Evolutionary conservation across 176 grass and related monocot species (phyloP), one percentile per base, ranked within the genome.

Genomic region (Puccinellia tenuiflora): DNA sequence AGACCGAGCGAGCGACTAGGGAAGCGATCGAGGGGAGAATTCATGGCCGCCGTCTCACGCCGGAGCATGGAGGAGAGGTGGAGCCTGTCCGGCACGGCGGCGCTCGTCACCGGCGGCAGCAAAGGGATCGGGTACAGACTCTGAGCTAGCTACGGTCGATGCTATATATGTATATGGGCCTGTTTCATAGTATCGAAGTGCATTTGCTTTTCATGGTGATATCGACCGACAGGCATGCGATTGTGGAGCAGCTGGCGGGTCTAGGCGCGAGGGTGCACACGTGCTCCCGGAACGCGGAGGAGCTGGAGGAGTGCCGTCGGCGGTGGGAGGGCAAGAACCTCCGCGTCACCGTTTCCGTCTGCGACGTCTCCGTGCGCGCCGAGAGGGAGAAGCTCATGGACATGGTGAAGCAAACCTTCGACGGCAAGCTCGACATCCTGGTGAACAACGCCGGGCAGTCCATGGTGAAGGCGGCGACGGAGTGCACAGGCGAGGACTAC

Each of bases 331-430:
- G 4, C 0, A 16, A 16, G 39, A 45, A 71, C 68, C 68, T 71
- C 68, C n/a, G 6, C 6, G 68, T 71, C 38, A 71, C 38, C 39
- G 68, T 71, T 3, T 71, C 68, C 38, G 68, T 71, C 39, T 71
- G 68, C 39, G 68, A 71, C 68, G 68, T 71, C 12, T 71, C 68
- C n/a, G 38, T 71, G 38, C 68, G 68, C n/a, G n/a, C 39, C n/a
- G 68, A 71, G 38, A 71, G 68, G 68, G 68, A 71, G 68, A 71
- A 71, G 68, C 68, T 71, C n/a, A 71, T 71, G 68, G 39, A 71
- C 0, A 71, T 39, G 68, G n/a, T 16, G 68, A 71, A 15, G n/a
- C 68, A 16, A 1, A 0, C 39, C 68, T 42, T 71, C 12, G 68
- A 39, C 38, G n/a, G 68, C 13, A 71, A 43, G 68, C 68, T 71